These are phyloP conservation scores for Ogataea chonburiensis DNA, from an alignment of 805 yeast genomes.

Conservation along the genomic window DNA sequence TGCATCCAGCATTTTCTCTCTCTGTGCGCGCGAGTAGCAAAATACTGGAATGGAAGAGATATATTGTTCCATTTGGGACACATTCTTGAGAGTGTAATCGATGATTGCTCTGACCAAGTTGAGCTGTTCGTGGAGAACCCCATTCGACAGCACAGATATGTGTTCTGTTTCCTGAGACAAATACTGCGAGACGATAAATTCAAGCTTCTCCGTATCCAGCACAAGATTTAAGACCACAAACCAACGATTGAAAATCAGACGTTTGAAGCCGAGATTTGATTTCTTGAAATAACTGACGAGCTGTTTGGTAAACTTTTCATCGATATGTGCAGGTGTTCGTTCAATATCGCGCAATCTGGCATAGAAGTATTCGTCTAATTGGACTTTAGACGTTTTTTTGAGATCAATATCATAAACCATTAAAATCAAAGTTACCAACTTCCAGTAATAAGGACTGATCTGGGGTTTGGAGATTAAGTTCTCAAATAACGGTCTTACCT, in stretches of 20 bases:
- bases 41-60: constrained; percentile 45
- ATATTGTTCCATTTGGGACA: constrained; percentile 2
- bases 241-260: constrained; percentile 51
- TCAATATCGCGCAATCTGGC: constrained; percentile 45
- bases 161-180: constrained; percentile 28
- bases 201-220: constrained; percentile 34
- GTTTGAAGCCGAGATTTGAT: constrained; percentile 16
- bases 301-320: constrained; percentile 12
- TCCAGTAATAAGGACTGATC: constrained; percentile 37
- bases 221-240: constrained; percentile 42
- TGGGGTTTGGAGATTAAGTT: constrained; percentile 26
- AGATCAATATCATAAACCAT: constrained; percentile 44
- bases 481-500: constrained; percentile 21
- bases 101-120: constrained; percentile 34
- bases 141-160: constrained; percentile 33
- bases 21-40: constrained; percentile 41
- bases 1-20: constrained; percentile 30
- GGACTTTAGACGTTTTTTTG: background rate
- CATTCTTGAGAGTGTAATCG: constrained; percentile 4
- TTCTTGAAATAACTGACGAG: constrained; percentile 30
- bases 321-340: constrained; percentile 29
- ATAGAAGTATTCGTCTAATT: constrained; percentile 20
- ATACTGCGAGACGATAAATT: constrained; percentile 31
- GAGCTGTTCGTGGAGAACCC: constrained; percentile 48
- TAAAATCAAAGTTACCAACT: constrained; percentile 44